Conservation (phyloP, 73 alveolate genomes). For the Symbiodinium pilosum region DNA sequence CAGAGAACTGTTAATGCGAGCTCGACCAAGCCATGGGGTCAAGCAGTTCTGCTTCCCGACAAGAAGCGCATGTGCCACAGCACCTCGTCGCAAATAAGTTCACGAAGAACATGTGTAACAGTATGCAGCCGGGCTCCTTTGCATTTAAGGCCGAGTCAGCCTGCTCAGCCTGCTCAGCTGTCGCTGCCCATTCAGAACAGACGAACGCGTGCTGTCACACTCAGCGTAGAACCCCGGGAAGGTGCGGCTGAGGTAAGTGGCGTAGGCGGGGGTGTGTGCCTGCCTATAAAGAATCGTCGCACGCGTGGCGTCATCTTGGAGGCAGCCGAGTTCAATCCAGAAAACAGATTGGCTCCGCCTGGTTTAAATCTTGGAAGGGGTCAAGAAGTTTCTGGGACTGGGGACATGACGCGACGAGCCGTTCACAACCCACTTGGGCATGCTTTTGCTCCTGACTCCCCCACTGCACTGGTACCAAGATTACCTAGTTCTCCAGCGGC, state of each 20-base stretch:
- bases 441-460: not conserved
- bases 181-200: not conserved
- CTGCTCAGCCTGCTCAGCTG: slow-evolving; percentile 1
- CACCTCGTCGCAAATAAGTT: not conserved
- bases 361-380: not conserved
- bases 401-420: slow-evolving; percentile 7
- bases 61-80: not conserved
- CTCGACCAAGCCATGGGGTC: not conserved
- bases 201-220: not conserved
- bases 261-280: not conserved
- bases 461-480: not conserved
- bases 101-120: not conserved
- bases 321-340: slow-evolving; percentile 4
- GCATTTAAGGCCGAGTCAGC: not conserved
- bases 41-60: not conserved
- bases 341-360: not conserved
- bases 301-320: not conserved
- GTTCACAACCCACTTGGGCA: not conserved
- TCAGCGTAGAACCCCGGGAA: not conserved
- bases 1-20: not conserved
- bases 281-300: not conserved
- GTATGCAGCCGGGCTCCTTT: not conserved
- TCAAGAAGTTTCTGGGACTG: not conserved
- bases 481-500: not conserved
- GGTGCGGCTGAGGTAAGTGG: not conserved